Evolutionary conservation across 2,329 filamentous ascomycete species (phyloP).

Genomic region (Claviceps quebecensis): DNA sequence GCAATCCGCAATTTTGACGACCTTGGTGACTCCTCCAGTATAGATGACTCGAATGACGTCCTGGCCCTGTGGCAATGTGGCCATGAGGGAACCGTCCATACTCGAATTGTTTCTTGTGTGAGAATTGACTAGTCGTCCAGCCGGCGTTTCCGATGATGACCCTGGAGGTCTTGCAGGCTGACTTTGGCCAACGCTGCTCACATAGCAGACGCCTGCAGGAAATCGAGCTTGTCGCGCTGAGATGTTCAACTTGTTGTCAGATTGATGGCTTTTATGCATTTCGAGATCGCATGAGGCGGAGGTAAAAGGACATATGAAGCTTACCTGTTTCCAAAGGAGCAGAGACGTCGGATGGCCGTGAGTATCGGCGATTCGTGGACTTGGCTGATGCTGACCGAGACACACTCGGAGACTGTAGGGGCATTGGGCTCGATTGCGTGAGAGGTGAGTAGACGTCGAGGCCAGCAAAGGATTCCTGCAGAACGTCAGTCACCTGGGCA

Average conservation of each 20-base stretch:
- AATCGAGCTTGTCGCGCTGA: conserved; percentile 40
- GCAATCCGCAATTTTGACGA: conserved; percentile 85
- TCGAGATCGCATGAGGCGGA: conserved; percentile 14
- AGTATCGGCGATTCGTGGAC: conserved; percentile 46
- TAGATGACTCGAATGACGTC: conserved; percentile 89
- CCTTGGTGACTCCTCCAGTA: conserved; percentile 79
- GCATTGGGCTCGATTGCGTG: conserved; percentile 17
- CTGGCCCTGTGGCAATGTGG: conserved; percentile 70
- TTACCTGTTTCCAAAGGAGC: conserved; percentile 33
- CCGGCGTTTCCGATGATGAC: conserved; percentile 41
- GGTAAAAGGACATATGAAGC: conserved; percentile 35
- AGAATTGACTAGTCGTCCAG: conserved; percentile 45
- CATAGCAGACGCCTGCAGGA: conserved; percentile 34
- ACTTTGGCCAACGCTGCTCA: conserved; percentile 34
- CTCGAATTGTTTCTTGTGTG: conserved; percentile 74
- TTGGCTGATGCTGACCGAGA: conserved; percentile 30
- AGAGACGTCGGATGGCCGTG: conserved; percentile 41
- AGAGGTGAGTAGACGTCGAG: conserved; percentile 49
- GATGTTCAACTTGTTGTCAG: conserved; percentile 23
- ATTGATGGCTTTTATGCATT: conserved; percentile 16
- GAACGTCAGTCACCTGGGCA: conserved; percentile 1
- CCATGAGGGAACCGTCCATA: conserved; percentile 75
- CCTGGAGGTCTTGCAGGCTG: conserved; percentile 3
- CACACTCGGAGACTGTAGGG: conserved; percentile 44
- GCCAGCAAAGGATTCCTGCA: conserved; percentile 67